Base-by-base conservation (phyloP, 768 basidiomycete genomes). In the Porphyrellus cyaneotinctus region DNA sequence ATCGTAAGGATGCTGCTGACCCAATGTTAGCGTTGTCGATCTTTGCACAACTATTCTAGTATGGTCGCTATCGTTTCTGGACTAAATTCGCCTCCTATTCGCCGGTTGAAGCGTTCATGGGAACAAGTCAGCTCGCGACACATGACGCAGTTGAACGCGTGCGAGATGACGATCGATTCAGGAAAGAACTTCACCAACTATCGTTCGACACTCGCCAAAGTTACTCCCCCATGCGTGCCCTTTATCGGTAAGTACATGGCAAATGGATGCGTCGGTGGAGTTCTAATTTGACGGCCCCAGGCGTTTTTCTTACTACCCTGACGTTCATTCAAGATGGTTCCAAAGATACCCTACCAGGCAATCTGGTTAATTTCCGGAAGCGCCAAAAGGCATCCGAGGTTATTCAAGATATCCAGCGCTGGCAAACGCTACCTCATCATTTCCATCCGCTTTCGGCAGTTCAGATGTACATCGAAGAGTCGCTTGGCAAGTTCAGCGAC, bases 241-340 rank as follows among this genome's bases (percentile, higher is more conserved):
- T 98, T 97, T 72, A 87, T 98, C 51, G 95, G 95, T 95, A 60
- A 59, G 81, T 65, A 24, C 31, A 30, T 4, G 18, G 32, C 6
- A 17, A 30, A 18, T 15, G 38, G 36, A 47, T 20, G 12, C 22
- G 11, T 26, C 14, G 38, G 22, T 13, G 26, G 14, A 43, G 41
- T 50, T 13, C 54, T 57, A 43, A 49, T 39, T 42, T 42, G 36
- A 37, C 13, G 17, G 15, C 11, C 53, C 0, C 60, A 97, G 95
- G 97, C 63, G 89, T 97, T 49, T 97, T 95, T 75, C 81, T 99
- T 24, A 95, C 95, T 7, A 91, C 89, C 8, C 76, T 98, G 56
- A 95, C 94, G n/a, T 97, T 98, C 71, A 95, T 97, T 66, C 92
- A 97, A 71, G 97, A 97, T 61, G 97, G 95, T 10, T 93, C 91